Evolutionary conservation across 202 grass and related monocot genomes (phyloP), one percentile per base, ranked within the genome.

Genomic region (Panicum hallii): DNA sequence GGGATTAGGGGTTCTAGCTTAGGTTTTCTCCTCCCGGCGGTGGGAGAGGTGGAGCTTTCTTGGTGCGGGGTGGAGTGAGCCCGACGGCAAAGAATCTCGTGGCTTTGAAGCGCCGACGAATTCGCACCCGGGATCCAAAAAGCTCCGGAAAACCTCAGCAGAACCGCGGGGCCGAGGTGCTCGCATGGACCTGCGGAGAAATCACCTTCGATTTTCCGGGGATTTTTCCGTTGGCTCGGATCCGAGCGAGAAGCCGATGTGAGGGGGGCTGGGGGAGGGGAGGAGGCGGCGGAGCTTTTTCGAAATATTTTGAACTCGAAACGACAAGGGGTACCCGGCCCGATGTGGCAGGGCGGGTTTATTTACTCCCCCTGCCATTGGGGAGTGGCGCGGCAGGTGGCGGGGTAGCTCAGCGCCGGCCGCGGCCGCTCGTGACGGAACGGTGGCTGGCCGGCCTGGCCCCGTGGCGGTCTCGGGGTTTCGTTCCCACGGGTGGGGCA

Each of bases 61-160:
- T 77, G 78, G 38, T 30, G 48, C 68, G 62, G 65, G 69, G 49
- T 91, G 88, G 90, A 94, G 95, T 94, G 88, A 90, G 55, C 52
- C 84, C 71, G 79, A 94, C 92, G 92, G 84, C 84, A 94, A 32
- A 80, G 82, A 68, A 88, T 82, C 88, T 46, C 86, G 87, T 94
- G 81, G 73, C 86, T 83, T 90, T 9, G 58, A 91, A 83, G 87
- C 83, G 81, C 91, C 89, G 76, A 88, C 63, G 68, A 81, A 56
- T 4, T 65, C 72, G 74, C 58, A 32, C 67, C 75, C 79, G 3
- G 40, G 85, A 80, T 64, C 75, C 46, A 3, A 74, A 55, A 20
- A 42, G 45, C 76, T 38, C 36, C 30, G 6, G 77, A 15, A 74
- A 82, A 67, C 49, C 65, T 45, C 64, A 38, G 30, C 66, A 72